phyloP scores from a whole-genome alignment of 768 basidiomycete genomes.

The Lanmaoa pseudosensibilis region DNA sequence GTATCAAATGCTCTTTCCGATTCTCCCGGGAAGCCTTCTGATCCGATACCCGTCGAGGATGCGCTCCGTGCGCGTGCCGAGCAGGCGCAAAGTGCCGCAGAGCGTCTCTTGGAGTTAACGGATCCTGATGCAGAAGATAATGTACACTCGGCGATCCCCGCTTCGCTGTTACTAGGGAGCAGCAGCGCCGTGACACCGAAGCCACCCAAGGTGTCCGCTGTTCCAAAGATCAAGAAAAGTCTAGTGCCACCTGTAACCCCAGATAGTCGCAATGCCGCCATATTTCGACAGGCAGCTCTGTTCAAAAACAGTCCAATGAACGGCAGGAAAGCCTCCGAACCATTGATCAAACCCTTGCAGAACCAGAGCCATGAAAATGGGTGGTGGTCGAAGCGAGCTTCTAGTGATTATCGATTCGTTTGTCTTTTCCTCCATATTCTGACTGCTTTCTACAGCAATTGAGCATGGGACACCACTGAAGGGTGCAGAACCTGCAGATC shows the following conservation, averaged over 20 bases:
- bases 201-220: conserved; percentile 34
- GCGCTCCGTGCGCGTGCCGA: conserved; percentile 83
- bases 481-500: conserved; percentile 39
- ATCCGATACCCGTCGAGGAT: conserved; percentile 69
- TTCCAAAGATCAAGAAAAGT: conserved; percentile 35
- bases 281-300: conserved; percentile 72
- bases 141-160: conserved; percentile 53
- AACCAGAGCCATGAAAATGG: conserved; percentile 67
- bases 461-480: conserved; percentile 49
- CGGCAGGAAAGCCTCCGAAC: conserved; percentile 48
- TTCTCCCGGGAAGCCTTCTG: conserved; percentile 44
- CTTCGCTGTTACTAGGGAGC: conserved; percentile 50
- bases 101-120: conserved; percentile 81
- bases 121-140: conserved; percentile 69
- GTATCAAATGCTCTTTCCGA: conserved; percentile 64
- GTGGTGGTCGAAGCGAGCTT: conserved; percentile 83
- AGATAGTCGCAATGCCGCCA: conserved; percentile 50
- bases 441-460: conserved; percentile 30
- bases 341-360: conserved; percentile 68
- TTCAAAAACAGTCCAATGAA: conserved; percentile 81
- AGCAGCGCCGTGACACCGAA: conserved; percentile 40
- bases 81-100: conserved; percentile 92
- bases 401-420: conserved; percentile 47
- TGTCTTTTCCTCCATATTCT: conserved; percentile 2
- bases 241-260: conserved; percentile 61